Evolutionary conservation across 306 rosid genomes (phyloP), one percentile per base, ranked within the genome.

Genomic region (Gynostemma pentaphyllum): DNA sequence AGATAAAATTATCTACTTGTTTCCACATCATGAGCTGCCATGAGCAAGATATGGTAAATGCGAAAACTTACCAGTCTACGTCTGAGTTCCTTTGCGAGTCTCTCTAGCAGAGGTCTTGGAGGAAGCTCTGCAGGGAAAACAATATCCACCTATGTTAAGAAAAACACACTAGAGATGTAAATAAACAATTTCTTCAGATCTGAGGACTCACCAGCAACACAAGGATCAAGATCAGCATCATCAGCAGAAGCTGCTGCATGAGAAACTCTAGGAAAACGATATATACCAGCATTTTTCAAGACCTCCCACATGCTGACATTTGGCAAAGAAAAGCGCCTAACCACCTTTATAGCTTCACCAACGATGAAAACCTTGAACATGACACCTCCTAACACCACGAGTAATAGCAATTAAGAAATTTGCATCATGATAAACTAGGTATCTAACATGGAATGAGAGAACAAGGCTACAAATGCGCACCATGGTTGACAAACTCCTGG

Each of bases 231-330:
- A 79, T 87, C 94, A 10, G 97, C 97, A 72, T 84, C 95, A 74
- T 90, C 97, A 50, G 97, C 97, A 55, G 94, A 90, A 67, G 95
- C 97, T 27, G 97, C 89, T 77, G 97, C 97, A 76, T 89, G 79
- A 70, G 97, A 90, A 72, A 90, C 95, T 80, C 97, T 84, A 4
- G 97, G 97, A 68, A 90, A 81, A 44, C 28, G 77, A 74, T 82
- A 76, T 16, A 90, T 76, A 15, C 95, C 97, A 34, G 81, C 83
- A n/a, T 73, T 85, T 45, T 73, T 70, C 54, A 90, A 84, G 55
- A 79, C 86, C 71, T 90, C 88, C 80, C 94, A 74, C 61, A 81
- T 82, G 74, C 76, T 63, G 63, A 90, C 86, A 76, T 90, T 88
- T 51, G 97, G 97, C 65, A 90, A 75, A 49, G 97, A 90, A 72